Evolutionary conservation across 2,329 filamentous ascomycete species (phyloP).

Genomic region (Colletotrichum sp.): DNA sequence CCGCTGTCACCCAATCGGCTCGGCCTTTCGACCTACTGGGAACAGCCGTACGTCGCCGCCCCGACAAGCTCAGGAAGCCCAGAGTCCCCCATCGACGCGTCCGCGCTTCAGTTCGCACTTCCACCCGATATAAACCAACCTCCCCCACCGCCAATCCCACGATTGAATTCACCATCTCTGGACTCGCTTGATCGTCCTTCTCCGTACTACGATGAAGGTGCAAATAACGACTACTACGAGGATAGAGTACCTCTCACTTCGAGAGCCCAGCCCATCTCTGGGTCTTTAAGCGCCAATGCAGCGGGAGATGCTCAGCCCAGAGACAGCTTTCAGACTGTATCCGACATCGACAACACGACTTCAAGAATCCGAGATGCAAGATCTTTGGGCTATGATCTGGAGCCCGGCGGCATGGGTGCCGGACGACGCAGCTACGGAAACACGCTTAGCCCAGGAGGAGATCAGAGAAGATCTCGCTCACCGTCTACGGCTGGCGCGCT

Average conservation of each 20-base stretch:
- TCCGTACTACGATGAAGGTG: slow-evolving; percentile 36
- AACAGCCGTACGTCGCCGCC: slow-evolving; percentile 46
- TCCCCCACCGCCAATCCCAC: slow-evolving; percentile 9
- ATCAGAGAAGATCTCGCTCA: slow-evolving; percentile 61
- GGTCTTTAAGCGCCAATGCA: slow-evolving; percentile 46
- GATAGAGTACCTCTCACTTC: slow-evolving; percentile 63
- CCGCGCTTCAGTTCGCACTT: slow-evolving; percentile 59
- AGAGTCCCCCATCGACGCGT: slow-evolving; percentile 57
- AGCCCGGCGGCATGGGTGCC: slow-evolving; percentile 62
- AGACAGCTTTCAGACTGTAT: slow-evolving; percentile 64
- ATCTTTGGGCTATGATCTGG: slow-evolving; percentile 57
- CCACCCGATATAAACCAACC: slow-evolving; percentile 53
- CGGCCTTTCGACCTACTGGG: slow-evolving; percentile 58
- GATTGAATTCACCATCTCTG: slow-evolving; percentile 21
- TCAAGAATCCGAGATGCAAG: slow-evolving; percentile 51
- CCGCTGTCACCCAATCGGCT: slow-evolving; percentile 37
- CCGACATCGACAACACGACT: slow-evolving; percentile 60
- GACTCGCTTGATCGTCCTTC: slow-evolving; percentile 34
- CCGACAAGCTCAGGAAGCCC: slow-evolving; percentile 40
- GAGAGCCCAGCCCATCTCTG: slow-evolving; percentile 60
- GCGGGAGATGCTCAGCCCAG: slow-evolving; percentile 44
- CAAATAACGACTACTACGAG: slow-evolving; percentile 52
- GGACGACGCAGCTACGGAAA: slow-evolving; percentile 62
- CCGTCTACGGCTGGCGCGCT: slow-evolving; percentile 69
- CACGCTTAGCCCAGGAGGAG: slow-evolving; percentile 56